Conservation (phyloP, 257 asterid genomes). For the Nicotiana otophora region DNA sequence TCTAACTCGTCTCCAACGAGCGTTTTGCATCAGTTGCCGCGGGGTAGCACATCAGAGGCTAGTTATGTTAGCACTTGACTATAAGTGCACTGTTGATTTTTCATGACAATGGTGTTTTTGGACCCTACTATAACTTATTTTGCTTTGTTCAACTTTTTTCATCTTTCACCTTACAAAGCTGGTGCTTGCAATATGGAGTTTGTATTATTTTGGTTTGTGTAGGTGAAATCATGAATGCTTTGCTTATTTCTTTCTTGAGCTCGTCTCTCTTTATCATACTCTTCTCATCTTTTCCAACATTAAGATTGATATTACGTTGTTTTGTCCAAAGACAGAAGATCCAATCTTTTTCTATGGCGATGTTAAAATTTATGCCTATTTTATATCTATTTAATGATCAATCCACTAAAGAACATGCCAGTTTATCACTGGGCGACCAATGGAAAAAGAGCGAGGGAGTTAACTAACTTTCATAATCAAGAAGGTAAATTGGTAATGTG, state of each 20-base stretch:
- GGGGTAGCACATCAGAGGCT: slow-evolving; percentile 26
- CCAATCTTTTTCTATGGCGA: not conserved
- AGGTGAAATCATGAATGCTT: not conserved
- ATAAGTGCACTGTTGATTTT: not conserved
- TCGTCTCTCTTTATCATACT: too few species aligned
- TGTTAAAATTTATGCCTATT: not conserved
- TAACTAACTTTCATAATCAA: too few species aligned
- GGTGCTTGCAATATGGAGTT: not conserved
- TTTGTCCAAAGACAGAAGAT: not conserved
- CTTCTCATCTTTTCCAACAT: too few species aligned
- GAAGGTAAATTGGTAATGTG: too few species aligned
- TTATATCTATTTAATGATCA: not conserved
- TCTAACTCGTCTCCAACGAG: slow-evolving; percentile 70
- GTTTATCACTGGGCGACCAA: too few species aligned
- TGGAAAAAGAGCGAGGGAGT: too few species aligned
- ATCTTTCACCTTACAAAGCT: not conserved
- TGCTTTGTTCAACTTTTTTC: not conserved
- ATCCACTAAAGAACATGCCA: too few species aligned
- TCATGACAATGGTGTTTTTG: not conserved
- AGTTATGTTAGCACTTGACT: slow-evolving; percentile 39
- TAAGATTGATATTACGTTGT: too few species aligned
- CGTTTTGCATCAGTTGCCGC: slow-evolving; percentile 47
- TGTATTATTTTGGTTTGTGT: not conserved
- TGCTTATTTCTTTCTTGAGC: not conserved
- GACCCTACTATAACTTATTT: not conserved